Evolutionary conservation across 2,329 filamentous ascomycete genomes (phyloP).

Genomic region (Elsinoe ampelina): DNA sequence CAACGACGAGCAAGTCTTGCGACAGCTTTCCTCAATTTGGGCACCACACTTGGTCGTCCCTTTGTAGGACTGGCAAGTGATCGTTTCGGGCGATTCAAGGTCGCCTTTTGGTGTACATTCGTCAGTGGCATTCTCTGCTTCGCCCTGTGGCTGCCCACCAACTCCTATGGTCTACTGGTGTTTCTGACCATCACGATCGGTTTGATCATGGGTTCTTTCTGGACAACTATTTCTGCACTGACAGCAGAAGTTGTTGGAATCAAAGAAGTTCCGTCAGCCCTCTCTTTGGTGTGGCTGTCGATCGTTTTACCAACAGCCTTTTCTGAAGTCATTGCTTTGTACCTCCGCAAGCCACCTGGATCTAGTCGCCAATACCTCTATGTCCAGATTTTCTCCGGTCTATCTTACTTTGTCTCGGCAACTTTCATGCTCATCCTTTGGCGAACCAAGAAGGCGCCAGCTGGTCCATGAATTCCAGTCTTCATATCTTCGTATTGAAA

Average conservation of each 20-base stretch:
- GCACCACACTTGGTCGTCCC: constrained; percentile 40
- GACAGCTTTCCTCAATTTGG: constrained; percentile 39
- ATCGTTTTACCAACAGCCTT: constrained; percentile 31
- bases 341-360: constrained; percentile 26
- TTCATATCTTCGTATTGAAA: constrained; percentile 22
- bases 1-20: constrained; percentile 32
- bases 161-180: constrained; percentile 33
- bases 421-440: constrained; percentile 26
- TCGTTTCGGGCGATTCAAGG: constrained; percentile 34
- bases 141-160: constrained; percentile 40
- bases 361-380: constrained; percentile 28
- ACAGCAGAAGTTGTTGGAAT: constrained; percentile 35
- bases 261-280: constrained; percentile 31
- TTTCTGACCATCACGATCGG: constrained; percentile 38
- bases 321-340: constrained; percentile 35
- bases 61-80: constrained; percentile 39
- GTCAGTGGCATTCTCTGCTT: constrained; percentile 32
- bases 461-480: neutral
- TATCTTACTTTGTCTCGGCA: constrained; percentile 29
- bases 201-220: constrained; percentile 40
- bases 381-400: constrained; percentile 31
- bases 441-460: constrained; percentile 17
- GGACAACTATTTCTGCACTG: constrained; percentile 37
- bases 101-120: constrained; percentile 33
- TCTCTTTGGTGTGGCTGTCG: constrained; percentile 32